Evolutionary conservation across 257 asterid genomes (phyloP), one percentile per base, ranked within the genome.

Genomic region (Anisodus tanguticus): DNA sequence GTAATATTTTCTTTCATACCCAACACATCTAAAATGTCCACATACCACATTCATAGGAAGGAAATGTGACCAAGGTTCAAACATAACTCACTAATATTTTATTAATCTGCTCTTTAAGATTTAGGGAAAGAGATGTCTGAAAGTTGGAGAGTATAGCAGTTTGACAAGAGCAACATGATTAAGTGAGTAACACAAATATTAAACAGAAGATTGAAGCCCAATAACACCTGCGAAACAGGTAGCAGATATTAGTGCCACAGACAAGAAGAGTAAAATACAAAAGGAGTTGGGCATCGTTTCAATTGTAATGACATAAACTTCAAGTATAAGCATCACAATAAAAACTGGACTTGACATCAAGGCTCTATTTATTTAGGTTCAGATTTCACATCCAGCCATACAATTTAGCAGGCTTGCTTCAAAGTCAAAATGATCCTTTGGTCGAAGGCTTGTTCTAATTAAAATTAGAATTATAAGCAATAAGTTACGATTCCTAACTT

Each of bases 201-300:
- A 94, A 60, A 94, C 92, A 41, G 95, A 90, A 81, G 98, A 94
- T 77, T 90, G 98, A 82, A 95, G 94, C 84, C 99, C 99, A 60
- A 95, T 95, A 76, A 95, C 89, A n/a, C 99, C 98, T 95, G 95
- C 87, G 79, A 85, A 87, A 81, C 51, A 86, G 67, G 81, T 19
- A 58, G 81, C 74, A 16, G 35, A 49, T 17, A 51, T 82, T 59
- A 87, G 85, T 60, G 59, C 16, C 51, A 16, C 67, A 82, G 41
- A 17, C 58, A 26, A 26, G 63, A 12, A 35, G 5, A 47, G 63
- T 19, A 17, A 77, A 76, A 47, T 31, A 31, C 35, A 31, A 31
- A 31, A 31, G 35, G 35, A 31, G 35, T 31, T 31, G 1, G 35
- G 35, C 35, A 31, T 31, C 35, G 35, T 31, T 31, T 31, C 35